Evolutionary conservation across 179 eudicot species (phyloP).

Genomic region (Silene coronaria): DNA sequence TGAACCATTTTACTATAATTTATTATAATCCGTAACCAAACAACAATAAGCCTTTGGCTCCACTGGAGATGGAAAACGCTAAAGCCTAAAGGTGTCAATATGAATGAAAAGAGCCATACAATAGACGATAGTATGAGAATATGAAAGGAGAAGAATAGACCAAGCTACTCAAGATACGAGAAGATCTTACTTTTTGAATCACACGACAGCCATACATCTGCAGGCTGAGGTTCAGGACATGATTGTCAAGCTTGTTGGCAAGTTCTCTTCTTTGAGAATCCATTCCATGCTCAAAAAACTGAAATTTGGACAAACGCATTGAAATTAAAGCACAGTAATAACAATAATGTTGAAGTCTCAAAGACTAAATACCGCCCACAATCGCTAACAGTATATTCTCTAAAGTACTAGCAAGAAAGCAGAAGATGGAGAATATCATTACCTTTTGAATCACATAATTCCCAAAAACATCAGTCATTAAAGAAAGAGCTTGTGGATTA

Average conservation of each 20-base stretch:
- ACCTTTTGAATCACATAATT: slow-evolving; percentile 59
- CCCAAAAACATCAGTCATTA: slow-evolving; percentile 58
- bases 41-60: background rate
- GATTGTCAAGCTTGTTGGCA: slow-evolving; percentile 45
- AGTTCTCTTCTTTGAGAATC: slow-evolving; percentile 47
- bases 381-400: background rate
- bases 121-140: too few relatives aligned
- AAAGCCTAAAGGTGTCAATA: too few relatives aligned
- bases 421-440: slow-evolving; percentile 4
- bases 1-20: background rate
- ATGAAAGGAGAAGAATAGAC: too few relatives aligned
- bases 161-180: background rate
- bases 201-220: slow-evolving; percentile 60
- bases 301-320: slow-evolving; percentile 1
- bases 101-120: too few relatives aligned
- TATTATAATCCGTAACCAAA: background rate
- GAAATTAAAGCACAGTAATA: slow-evolving; percentile 11
- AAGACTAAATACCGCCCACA: background rate
- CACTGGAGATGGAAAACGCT: background rate
- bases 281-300: slow-evolving; percentile 58
- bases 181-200: slow-evolving; percentile 40
- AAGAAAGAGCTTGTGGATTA: slow-evolving; percentile 37
- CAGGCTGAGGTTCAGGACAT: slow-evolving; percentile 47
- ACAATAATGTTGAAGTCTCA: background rate
- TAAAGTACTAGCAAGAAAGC: background rate